Conservation (phyloP, 441 rosid species). For the Manihot esculenta region DNA sequence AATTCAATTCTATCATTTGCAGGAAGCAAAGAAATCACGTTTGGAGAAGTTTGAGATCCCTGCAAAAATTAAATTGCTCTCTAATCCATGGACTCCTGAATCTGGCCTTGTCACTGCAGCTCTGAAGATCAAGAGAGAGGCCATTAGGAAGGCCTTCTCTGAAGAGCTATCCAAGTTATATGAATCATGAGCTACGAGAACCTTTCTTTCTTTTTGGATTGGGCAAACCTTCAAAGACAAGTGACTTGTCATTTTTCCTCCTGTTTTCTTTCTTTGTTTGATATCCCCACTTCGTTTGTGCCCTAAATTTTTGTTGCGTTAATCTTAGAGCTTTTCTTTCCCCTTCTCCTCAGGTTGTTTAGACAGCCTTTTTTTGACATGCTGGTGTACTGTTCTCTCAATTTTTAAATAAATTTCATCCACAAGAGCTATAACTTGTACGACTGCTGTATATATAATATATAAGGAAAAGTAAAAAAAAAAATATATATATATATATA, state of each 20-base stretch:
- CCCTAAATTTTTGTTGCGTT: background rate
- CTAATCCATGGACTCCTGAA: slow-evolving; percentile 89
- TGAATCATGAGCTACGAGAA: slow-evolving; percentile 28
- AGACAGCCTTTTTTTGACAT: too few species aligned
- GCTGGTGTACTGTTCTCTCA: too few species aligned
- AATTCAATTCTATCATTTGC: background rate
- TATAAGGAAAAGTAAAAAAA: too few species aligned
- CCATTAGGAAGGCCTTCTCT: slow-evolving; percentile 57
- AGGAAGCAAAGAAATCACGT: slow-evolving; percentile 74
- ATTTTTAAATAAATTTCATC: too few species aligned
- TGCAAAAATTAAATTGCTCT: slow-evolving; percentile 68
- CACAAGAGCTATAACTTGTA: too few species aligned
- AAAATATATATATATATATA: too few species aligned
- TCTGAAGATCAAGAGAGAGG: slow-evolving; percentile 88
- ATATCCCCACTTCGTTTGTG: background rate
- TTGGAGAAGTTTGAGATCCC: slow-evolving; percentile 91
- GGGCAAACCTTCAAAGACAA: slow-evolving; percentile 10
- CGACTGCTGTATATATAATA: too few species aligned
- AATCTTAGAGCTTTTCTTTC: background rate
- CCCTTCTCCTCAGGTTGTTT: background rate
- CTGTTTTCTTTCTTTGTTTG: background rate
- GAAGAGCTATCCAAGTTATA: slow-evolving; percentile 73
- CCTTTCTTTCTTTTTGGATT: background rate
- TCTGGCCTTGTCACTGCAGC: slow-evolving; percentile 93
- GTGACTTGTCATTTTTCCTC: background rate